phyloP scores from a whole-genome alignment of 139 green algal genomes.

The Volvox africanus region DNA sequence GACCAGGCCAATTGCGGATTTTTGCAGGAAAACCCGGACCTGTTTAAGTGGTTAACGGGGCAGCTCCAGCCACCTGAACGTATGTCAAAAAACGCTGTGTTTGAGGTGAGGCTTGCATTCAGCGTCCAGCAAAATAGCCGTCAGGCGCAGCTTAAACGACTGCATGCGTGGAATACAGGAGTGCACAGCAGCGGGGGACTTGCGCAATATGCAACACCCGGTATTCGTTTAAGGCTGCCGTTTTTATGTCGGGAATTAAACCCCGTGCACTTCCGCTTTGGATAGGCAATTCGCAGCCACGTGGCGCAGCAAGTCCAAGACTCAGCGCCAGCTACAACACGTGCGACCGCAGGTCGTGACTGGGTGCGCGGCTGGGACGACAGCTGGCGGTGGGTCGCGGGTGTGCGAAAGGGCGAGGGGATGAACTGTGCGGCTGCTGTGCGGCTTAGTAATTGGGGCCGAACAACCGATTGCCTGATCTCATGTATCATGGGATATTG shows the following conservation, averaged over 20 bases:
- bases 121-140: too few species aligned
- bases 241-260: too few species aligned
- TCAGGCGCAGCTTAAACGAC: too few species aligned
- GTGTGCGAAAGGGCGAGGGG: too few species aligned
- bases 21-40: slow-evolving; percentile 85
- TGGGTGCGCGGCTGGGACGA: slow-evolving; percentile 87
- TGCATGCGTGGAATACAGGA: too few species aligned
- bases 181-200: too few species aligned
- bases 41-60: slow-evolving; percentile 89
- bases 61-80: slow-evolving; percentile 67
- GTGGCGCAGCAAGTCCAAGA: slow-evolving; percentile 63
- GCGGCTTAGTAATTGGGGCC: too few species aligned
- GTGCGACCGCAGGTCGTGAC: slow-evolving; percentile 59
- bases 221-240: too few species aligned
- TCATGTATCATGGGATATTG: too few species aligned
- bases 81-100: slow-evolving; percentile 70
- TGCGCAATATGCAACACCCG: too few species aligned
- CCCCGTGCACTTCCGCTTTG: background rate
- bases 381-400: slow-evolving; percentile 46
- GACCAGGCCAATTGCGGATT: background rate
- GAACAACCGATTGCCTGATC: too few species aligned
- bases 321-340: slow-evolving; percentile 47
- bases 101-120: slow-evolving; percentile 50
- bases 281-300: slow-evolving; percentile 59
- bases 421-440: too few species aligned